Base-by-base conservation (phyloP, 345 rosid genomes). In the Melastoma malabathricum region DNA sequence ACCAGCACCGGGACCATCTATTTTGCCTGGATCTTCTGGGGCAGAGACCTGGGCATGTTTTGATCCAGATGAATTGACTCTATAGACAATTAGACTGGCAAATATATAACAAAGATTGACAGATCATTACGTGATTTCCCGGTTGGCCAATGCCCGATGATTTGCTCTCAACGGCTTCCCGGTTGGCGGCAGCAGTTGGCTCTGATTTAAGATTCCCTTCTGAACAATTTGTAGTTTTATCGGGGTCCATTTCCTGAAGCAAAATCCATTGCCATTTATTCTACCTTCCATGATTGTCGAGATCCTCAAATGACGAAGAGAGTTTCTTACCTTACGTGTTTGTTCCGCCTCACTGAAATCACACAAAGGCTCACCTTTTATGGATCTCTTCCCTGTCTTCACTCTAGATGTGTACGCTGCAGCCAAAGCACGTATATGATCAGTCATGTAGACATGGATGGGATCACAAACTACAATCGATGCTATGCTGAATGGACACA, bases 331-430 rank as follows among this genome's bases (percentile, higher is more conserved):
- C 93, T 87, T 80, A 19, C 65, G 67, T n/a, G 54, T 44, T 46
- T 60, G 71, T 20, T 81, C 89, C 15, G 75, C 90, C 56, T 83
- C 89, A 57, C 77, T 72, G 66, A 87, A 84, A 75, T 80, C 83
- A 64, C 95, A 93, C 48, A 87, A 59, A 18, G 74, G 65, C 57
- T 83, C 94, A 17, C 83, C 73, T 60, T 76, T 78, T 19, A 79
- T 65, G 5, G 88, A 79, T 72, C 95, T 80, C 14, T 94, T 80
- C 14, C 79, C 72, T 22, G 83, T 69, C 74, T 78, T 88, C 65
- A 93, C 83, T 67, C 77, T 81, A 46, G 80, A 69, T 84, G 85
- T 87, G 59, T 72, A 82, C 70, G 99, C 99, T 93, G 74, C 76
- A 68, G 10, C 44, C 29, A 10, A 43, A 14, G 9, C 43, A 44